Percentiles rank a stretch among this genome's conserved stretches.
Evolutionary conservation across 768 basidiomycete genomes (phyloP).

Genomic region (Chiua virens): DNA sequence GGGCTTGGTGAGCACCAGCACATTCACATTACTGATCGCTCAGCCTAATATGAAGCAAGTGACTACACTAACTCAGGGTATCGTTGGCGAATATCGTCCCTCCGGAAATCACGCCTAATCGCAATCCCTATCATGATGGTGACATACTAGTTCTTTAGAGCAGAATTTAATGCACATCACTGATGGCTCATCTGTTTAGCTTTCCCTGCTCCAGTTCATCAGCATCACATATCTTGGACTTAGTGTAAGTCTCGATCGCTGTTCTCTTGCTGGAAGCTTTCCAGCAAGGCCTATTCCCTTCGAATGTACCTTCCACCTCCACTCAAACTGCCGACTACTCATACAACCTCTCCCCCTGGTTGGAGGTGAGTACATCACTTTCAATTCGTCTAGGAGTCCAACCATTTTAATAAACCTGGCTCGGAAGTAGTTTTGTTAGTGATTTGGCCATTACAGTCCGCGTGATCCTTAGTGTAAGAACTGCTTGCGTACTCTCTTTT

Average conservation of each 20-base stretch:
- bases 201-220: conserved; percentile 22
- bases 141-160: not conserved
- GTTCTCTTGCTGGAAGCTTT: not conserved
- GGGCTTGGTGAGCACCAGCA: conserved; percentile 17
- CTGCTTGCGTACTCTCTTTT: not conserved
- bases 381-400: not conserved
- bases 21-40: not conserved
- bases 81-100: conserved; percentile 22
- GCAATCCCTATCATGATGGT: conserved; percentile 17
- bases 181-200: conserved; percentile 8
- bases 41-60: not conserved
- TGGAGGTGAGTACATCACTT: conserved; percentile 7
- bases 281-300: conserved; percentile 3
- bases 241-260: not conserved
- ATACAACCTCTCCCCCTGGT: not conserved
- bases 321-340: not conserved
- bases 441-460: conserved; percentile 20
- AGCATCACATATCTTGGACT: conserved; percentile 10
- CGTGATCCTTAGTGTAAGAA: conserved; percentile 13
- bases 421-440: conserved; percentile 18
- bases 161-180: too few relatives aligned
- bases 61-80: conserved; percentile 16
- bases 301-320: not conserved
- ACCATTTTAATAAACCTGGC: conserved; percentile 15
- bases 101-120: conserved; percentile 1